These are phyloP conservation scores for Exobasidium cylindrosporum DNA, from an alignment of 1,284 basidiomycete species.

Conservation along the genomic window DNA sequence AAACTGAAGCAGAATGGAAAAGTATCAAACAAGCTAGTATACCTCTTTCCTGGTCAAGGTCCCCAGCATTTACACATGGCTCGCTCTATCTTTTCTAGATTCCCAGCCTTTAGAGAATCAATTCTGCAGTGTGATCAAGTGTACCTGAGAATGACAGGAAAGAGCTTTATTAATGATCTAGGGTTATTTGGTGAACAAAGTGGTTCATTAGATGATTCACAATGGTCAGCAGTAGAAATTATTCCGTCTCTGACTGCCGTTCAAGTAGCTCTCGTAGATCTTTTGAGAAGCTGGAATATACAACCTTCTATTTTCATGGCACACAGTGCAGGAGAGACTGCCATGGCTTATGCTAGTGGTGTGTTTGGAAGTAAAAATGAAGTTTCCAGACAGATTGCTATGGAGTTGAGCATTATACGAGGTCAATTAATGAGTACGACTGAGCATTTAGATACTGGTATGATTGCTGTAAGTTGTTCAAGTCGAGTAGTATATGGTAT, in stretches of 20 bases:
- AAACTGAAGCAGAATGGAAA: neutral
- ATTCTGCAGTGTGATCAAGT: conserved; percentile 18
- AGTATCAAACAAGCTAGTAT: conserved; percentile 16
- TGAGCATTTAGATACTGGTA: too few relatives aligned
- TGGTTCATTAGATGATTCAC: neutral
- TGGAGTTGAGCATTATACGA: too few relatives aligned
- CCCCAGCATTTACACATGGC: conserved; percentile 31
- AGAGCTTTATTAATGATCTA: conserved; percentile 18
- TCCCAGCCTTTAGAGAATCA: conserved; percentile 23
- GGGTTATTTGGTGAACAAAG: conserved; percentile 18
- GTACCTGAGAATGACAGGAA: conserved; percentile 6
- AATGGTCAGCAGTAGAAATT: conserved; percentile 1
- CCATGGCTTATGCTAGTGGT: neutral
- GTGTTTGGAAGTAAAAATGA: too few relatives aligned
- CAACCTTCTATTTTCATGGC: neutral
- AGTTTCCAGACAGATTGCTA: too few relatives aligned
- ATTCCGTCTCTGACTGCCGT: neutral
- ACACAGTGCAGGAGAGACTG: neutral
- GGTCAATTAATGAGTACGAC: too few relatives aligned
- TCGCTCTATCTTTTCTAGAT: conserved; percentile 22
- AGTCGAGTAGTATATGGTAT: too few relatives aligned
- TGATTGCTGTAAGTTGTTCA: too few relatives aligned
- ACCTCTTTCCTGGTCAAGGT: conserved; percentile 32
- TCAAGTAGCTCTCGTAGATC: neutral
- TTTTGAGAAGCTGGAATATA: neutral